Evolutionary conservation across 371 early-diverging fungal genomes (phyloP).

Genomic region (Phascolomyces articulosus): DNA sequence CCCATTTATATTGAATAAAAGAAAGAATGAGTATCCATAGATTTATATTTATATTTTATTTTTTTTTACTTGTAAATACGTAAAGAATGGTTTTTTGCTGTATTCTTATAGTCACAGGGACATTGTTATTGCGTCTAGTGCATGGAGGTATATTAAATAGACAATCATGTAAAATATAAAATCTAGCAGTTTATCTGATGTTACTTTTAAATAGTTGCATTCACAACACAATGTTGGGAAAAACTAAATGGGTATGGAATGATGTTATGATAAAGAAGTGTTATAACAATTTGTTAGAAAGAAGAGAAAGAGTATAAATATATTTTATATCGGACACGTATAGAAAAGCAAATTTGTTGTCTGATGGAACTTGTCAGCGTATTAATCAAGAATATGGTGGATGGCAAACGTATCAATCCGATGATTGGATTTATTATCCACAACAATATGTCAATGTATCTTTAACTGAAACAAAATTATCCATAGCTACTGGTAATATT

Average conservation of each 20-base stretch:
- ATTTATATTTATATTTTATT: too few species aligned
- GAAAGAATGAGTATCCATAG: too few species aligned
- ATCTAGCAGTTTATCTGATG: neutral
- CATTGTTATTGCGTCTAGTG: neutral
- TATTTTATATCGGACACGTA: neutral
- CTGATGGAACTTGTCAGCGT: constrained; percentile 32
- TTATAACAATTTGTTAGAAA: too few species aligned
- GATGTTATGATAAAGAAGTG: too few species aligned
- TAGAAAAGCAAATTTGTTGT: constrained; percentile 44
- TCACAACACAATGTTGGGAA: constrained; percentile 28
- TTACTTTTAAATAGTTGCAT: constrained; percentile 7
- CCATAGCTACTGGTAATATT: constrained; percentile 35
- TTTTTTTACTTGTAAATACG: too few species aligned
- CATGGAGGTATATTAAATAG: neutral
- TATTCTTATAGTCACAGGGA: neutral
- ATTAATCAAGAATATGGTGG: constrained; percentile 29
- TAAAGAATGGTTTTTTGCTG: too few species aligned
- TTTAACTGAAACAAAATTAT: constrained; percentile 21
- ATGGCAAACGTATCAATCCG: constrained; percentile 34
- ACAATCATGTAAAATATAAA: neutral
- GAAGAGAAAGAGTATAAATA: neutral
- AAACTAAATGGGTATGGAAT: constrained; percentile 23
- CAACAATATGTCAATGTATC: constrained; percentile 49
- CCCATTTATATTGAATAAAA: too few species aligned
- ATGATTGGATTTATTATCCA: constrained; percentile 52